Percentiles rank a stretch among this genome's conserved stretches.
These are phyloP conservation scores for Saccharomycopsis sp. DNA, from an alignment of 805 yeast species.

Conservation along the genomic window DNA sequence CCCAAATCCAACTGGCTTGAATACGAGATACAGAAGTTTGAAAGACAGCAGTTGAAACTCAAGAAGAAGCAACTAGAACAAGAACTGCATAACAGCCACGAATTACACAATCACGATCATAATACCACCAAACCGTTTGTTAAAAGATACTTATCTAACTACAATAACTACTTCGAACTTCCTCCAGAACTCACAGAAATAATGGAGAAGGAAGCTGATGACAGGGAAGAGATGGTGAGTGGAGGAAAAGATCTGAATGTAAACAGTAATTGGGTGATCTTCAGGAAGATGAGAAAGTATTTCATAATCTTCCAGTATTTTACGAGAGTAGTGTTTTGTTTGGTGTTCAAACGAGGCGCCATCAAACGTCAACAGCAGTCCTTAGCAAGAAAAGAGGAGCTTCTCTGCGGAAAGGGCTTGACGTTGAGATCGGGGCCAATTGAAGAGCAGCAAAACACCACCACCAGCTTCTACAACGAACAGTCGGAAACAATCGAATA, in stretches of 20 bases:
- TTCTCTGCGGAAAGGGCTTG: constrained; percentile 16
- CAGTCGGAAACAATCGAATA: constrained; percentile 24
- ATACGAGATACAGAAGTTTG: constrained; percentile 24
- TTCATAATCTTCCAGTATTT: background rate
- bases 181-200: constrained; percentile 28
- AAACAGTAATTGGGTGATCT: constrained; percentile 4
- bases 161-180: constrained; percentile 24
- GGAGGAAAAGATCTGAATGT: background rate
- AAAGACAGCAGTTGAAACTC: constrained; percentile 16
- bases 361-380: constrained; percentile 13
- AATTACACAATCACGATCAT: constrained; percentile 3
- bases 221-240: constrained; percentile 2
- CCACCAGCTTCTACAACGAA: constrained; percentile 21
- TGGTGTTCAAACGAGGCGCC: constrained; percentile 6
- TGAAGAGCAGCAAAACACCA: constrained; percentile 25
- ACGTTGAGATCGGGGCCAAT: constrained; percentile 23
- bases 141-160: constrained; percentile 15
- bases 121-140: background rate
- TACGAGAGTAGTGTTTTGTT: background rate
- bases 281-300: background rate
- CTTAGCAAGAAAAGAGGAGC: constrained; percentile 9
- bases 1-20: constrained; percentile 37
- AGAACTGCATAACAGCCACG: background rate
- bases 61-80: constrained; percentile 13
- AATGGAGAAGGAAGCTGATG: constrained; percentile 8